Base-by-base conservation (phyloP, 352 stramenopile species). In the Phytophthora lateralis region DNA sequence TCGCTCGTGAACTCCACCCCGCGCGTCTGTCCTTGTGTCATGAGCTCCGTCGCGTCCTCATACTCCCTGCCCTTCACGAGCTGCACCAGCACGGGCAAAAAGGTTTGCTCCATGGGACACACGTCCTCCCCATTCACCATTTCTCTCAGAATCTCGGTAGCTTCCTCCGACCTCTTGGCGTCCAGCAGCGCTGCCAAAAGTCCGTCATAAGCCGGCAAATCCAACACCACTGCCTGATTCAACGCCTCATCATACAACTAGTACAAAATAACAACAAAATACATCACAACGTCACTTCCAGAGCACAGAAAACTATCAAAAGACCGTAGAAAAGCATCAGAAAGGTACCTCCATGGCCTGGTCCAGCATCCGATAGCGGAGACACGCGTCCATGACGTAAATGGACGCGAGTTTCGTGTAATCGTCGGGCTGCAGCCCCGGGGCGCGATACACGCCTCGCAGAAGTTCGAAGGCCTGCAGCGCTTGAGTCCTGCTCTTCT, bases 341-440 rank as follows among this genome's bases (percentile, higher is more conserved):
- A 44, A 32, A 1, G 17, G 39, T 39, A 88, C 78, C 67, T 90
- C 78, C 52, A 89, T 74, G 0, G 81, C 81, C n/a, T 80, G 55
- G 35, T 87, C 63, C 17, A 90, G 58, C 71, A 84, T 63, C 1
- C 65, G 50, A 46, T 78, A 75, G 47, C 77, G 79, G 26, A 88
- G 57, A 54, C 81, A 90, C 30, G 77, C 78, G 47, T 90, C 81
- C 53, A 87, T 67, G 21, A 90, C 78, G 63, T 85, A 81, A 53
- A 90, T 89, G 35, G 80, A 89, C 47, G 81, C 81, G 24, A 90
- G 48, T 37, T 73, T 73, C 20, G 78, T 88, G 57, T 78, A 86
- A 46, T 90, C 81, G 47, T 90, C 78, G 11, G 75, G 72, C 14
- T 45, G 46, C 18, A 89, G 56, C 2, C 71, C 66, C 8, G 75